These are phyloP conservation scores for Lablab purpureus DNA, from an alignment of 306 rosid species.

Conservation along the genomic window DNA sequence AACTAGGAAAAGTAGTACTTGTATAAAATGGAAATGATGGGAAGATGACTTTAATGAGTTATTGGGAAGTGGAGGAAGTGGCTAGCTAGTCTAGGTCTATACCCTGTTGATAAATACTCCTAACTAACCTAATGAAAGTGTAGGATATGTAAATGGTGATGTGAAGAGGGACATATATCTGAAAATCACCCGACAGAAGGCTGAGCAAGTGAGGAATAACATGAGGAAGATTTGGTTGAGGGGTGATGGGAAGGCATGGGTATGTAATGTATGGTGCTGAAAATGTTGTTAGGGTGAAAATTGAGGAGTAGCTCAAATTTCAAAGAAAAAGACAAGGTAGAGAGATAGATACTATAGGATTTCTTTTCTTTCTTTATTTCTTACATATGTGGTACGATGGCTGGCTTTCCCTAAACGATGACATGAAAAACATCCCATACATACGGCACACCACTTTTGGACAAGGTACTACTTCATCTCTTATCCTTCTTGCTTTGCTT, in stretches of 20 bases:
- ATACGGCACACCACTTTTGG: slow-evolving; percentile 52
- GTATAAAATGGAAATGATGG: neutral
- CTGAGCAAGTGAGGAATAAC: slow-evolving; percentile 52
- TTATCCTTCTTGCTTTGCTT: slow-evolving; percentile 13
- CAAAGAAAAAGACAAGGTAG: slow-evolving; percentile 35
- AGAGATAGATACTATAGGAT: slow-evolving; percentile 30
- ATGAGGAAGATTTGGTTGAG: slow-evolving; percentile 42
- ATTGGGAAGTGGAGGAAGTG: slow-evolving; percentile 36
- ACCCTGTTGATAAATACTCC: slow-evolving; percentile 18
- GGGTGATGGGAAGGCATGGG: slow-evolving; percentile 46
- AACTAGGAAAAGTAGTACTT: neutral
- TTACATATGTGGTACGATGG: slow-evolving; percentile 41
- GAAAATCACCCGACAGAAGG: slow-evolving; percentile 53
- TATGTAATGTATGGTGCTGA: slow-evolving; percentile 46
- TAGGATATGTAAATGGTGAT: slow-evolving; percentile 6
- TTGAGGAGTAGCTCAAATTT: slow-evolving; percentile 45
- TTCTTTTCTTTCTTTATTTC: slow-evolving; percentile 26
- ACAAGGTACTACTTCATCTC: slow-evolving; percentile 22
- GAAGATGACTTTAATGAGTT: neutral
- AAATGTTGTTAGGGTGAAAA: slow-evolving; percentile 30
- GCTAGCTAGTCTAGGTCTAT: neutral
- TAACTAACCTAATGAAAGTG: slow-evolving; percentile 22
- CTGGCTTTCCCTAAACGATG: slow-evolving; percentile 49
- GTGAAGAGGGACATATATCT: slow-evolving; percentile 32
- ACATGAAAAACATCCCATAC: slow-evolving; percentile 51